phyloP scores from a whole-genome alignment of 305 asterid genomes.

The Fraxinus platypoda region DNA sequence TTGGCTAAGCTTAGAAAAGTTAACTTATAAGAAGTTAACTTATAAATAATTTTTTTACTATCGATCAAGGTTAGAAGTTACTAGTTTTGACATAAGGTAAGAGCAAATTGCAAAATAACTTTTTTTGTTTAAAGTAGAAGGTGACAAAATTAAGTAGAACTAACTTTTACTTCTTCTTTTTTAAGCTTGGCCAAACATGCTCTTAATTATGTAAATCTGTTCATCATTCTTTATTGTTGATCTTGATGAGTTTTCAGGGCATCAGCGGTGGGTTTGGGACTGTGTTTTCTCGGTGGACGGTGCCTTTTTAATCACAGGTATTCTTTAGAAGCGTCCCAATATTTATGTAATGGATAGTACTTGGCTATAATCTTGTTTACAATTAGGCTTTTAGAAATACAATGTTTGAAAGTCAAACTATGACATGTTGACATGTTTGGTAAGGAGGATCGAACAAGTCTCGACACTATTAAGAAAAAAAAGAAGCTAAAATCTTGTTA shows the following conservation, averaged over 20 bases:
- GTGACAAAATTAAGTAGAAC: neutral
- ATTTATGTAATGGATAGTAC: neutral
- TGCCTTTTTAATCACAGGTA: conserved; percentile 91
- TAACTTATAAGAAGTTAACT: neutral
- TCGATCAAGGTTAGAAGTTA: neutral
- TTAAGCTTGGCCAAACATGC: neutral
- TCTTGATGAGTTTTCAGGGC: conserved; percentile 50
- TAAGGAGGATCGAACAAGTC: neutral
- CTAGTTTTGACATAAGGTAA: neutral
- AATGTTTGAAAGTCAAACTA: neutral
- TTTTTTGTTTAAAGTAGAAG: neutral
- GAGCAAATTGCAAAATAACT: neutral
- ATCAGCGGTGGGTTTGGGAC: conserved; percentile 97
- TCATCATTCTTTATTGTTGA: conserved; percentile 11
- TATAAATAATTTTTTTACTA: neutral
- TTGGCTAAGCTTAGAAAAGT: neutral
- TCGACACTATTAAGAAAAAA: neutral
- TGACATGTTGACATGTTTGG: neutral
- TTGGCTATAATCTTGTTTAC: neutral
- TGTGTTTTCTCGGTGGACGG: conserved; percentile 97
- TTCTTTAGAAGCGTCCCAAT: neutral
- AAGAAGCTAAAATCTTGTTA: neutral
- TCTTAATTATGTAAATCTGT: neutral
- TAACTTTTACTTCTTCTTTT: neutral
- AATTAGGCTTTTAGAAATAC: neutral